Evolutionary conservation across 257 asterid genomes (phyloP).

Genomic region (Penstemon eatonii): DNA sequence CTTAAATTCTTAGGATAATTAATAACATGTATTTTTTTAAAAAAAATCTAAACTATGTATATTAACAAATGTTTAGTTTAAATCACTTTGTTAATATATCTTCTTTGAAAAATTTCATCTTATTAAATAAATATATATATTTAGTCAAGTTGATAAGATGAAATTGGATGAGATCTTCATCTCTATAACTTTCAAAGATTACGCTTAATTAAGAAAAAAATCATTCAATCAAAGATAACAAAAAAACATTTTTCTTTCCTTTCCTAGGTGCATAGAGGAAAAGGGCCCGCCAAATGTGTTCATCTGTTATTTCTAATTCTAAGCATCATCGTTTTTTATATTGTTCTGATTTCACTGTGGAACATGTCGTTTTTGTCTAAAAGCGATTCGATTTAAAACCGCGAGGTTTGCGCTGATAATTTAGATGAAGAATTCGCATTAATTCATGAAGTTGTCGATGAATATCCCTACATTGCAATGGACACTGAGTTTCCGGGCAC

Average conservation of each 20-base stretch:
- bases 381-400: slow-evolving; percentile 42
- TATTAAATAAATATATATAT: too few relatives aligned
- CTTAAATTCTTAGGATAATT: too few relatives aligned
- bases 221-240: too few relatives aligned
- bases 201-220: too few relatives aligned
- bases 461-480: slow-evolving; percentile 37
- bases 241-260: neutral
- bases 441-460: slow-evolving; percentile 44
- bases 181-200: too few relatives aligned
- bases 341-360: neutral
- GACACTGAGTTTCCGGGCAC: slow-evolving; percentile 33
- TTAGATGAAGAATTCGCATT: slow-evolving; percentile 44
- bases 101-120: too few relatives aligned
- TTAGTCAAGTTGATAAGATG: too few relatives aligned
- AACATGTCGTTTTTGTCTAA: slow-evolving; percentile 44
- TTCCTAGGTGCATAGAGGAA: slow-evolving; percentile 10
- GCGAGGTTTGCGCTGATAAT: slow-evolving; percentile 54
- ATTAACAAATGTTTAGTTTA: too few relatives aligned
- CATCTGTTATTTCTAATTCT: neutral
- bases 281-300: slow-evolving; percentile 15
- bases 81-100: too few relatives aligned
- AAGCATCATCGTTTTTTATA: neutral
- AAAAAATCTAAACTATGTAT: too few relatives aligned
- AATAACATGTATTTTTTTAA: too few relatives aligned
- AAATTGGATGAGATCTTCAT: too few relatives aligned